Percentiles rank a stretch among this genome's conserved stretches.
These are phyloP conservation scores for Xylariaceae sp. DNA, from an alignment of 2,329 filamentous ascomycete species.

Conservation along the genomic window DNA sequence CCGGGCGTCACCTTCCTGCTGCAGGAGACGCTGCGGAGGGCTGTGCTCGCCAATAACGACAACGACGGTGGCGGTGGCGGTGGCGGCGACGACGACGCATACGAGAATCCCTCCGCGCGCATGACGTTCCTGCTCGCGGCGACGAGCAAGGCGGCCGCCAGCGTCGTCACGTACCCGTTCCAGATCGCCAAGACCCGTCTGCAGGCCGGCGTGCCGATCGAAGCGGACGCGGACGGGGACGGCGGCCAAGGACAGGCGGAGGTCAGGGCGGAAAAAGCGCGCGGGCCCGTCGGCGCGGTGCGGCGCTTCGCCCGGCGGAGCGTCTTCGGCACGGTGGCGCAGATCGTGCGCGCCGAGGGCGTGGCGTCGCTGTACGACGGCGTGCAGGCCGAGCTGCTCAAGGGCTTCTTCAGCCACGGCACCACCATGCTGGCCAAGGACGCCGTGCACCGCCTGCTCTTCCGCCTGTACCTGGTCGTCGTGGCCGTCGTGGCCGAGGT, in stretches of 20 bases:
- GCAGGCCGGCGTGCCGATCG: constrained; percentile 47
- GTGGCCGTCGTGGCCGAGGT: constrained; percentile 34
- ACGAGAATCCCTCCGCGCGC: constrained; percentile 22
- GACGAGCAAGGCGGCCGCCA: constrained; percentile 69
- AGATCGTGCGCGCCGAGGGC: constrained; percentile 57
- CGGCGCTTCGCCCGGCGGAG: constrained; percentile 32
- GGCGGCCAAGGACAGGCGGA: constrained; percentile 14
- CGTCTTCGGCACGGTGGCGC: constrained; percentile 56
- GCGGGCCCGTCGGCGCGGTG: constrained; percentile 18
- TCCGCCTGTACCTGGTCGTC: constrained; percentile 63
- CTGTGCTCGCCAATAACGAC: too few species aligned
- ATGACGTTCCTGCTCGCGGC: constrained; percentile 54
- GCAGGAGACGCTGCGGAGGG: too few species aligned
- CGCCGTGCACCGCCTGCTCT: constrained; percentile 61
- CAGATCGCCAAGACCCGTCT: constrained; percentile 75
- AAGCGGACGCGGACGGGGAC: constrained; percentile 10
- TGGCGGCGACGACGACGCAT: constrained; percentile 38
- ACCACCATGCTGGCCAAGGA: constrained; percentile 85
- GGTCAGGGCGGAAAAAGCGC: constrained; percentile 22
- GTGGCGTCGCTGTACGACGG: constrained; percentile 65
- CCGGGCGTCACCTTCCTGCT: constrained; percentile 81
- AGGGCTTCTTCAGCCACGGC: constrained; percentile 79
- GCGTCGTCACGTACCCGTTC: constrained; percentile 74
- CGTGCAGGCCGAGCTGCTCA: constrained; percentile 66
- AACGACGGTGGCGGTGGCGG: too few species aligned